Base-by-base conservation (phyloP, 2,329 filamentous ascomycete species). In the Pyrenochaeta sp. region DNA sequence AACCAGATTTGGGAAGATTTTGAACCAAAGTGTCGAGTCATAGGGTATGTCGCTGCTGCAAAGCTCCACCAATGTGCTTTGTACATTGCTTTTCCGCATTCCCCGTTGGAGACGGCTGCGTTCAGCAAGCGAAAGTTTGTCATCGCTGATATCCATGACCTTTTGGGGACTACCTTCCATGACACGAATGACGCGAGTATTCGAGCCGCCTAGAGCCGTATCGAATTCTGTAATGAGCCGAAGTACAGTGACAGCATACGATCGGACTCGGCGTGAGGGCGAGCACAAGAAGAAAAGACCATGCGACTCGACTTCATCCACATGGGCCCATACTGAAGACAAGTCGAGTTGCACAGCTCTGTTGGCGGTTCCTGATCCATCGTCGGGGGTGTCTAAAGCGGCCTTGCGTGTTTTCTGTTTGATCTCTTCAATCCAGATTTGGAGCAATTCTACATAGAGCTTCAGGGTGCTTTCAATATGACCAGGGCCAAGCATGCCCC, bases 361-460 rank as follows among this genome's bases (percentile, higher is more conserved):
- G 54, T 83, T 90, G 26, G n/a, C n/a, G n/a, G n/a, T n/a, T n/a
- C 88, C 88, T n/a, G 81, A 72, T 14, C 84, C 80, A 32, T 92
- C 89, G 6, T 79, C 74, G 3, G 80, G 55, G 3, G 73, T 77
- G 20, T 90, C 86, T 1, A 82, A 77, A 5, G 83, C 80, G 6
- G 85, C 87, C 48, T 91, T 89, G 54, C 85, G 87, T 2, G 86
- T 89, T 65, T 94, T 96, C 52, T 88, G 85, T 63, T 89, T 88
- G 51, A 99, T 95, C 65, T 97, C 93, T 51, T 96, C 92, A 37
- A 96, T 96, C 95, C 95, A 99, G 26, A 99, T 96, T 51, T 92
- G 86, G 9, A 99, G 78, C 4, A 99, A 76, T 71, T 99, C 92
- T 19, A 97, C 90, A 62, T 99, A 99, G 8, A 99, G 79, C 51